Base-by-base conservation (phyloP, 2,329 filamentous ascomycete species). In the Sarocladiaceae sp. region DNA sequence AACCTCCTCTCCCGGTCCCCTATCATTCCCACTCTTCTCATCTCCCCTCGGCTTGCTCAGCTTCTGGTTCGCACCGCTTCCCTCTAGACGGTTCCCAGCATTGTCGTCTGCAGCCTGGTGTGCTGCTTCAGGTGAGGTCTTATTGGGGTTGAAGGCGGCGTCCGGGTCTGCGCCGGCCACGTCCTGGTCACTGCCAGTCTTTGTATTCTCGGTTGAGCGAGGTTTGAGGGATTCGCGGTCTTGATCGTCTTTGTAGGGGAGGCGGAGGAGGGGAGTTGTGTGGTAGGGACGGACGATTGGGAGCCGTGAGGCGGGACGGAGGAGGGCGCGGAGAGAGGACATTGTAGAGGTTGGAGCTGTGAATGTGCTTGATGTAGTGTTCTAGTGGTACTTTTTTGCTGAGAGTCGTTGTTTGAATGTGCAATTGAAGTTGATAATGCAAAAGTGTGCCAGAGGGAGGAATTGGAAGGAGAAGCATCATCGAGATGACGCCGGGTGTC, bases 121-220 rank as follows among this genome's bases (percentile, higher is more conserved):
- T 58, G 72, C 78, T 68, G 83, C 80, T 63, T 90, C 84, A 0
- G 90, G 90, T 18, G 76, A 71, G 23, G 87, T 92, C 64, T 80
- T 81, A 52, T 75, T 68, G 0, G 84, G 82, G 63, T 90, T 78
- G 67, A 88, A 95, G 1, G 90, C 86, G 0, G 84, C 78, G 37
- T 84, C 75, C 3, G 72, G 65, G 53, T 79, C 72, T 26, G 76
- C 71, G 0, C 78, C 75, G 0, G 84, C 77, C 12, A 71, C 70
- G 39, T 80, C 75, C 42, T 84, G 74, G 59, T 87, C 88, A 0
- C 80, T 81, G 3, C 82, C 87, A 48, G 82, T 83, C 63, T 86
- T 82, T 53, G 82, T 81, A 68, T 85, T 82, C 64, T 95, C 88
- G 51, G 78, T 82, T 2, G 78, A 69, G 29, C 80, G 75, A 0